These are phyloP conservation scores for Fusarium veterinarium DNA, from an alignment of 2,329 filamentous ascomycete genomes.

Conservation along the genomic window DNA sequence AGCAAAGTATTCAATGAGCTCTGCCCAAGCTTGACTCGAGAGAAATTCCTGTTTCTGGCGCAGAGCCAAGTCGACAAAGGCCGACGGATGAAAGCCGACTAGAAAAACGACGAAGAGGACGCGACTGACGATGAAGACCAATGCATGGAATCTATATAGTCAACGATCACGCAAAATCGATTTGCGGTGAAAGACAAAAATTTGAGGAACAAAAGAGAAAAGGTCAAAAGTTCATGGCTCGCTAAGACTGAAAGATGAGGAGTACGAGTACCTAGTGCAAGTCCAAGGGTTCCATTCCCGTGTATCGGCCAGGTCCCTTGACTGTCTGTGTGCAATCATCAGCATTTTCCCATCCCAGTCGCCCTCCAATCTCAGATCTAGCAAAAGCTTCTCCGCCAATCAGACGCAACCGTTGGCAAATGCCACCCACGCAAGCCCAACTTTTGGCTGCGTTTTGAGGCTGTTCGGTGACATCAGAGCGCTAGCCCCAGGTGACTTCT, in stretches of 20 bases:
- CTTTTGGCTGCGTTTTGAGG: conserved; percentile 4
- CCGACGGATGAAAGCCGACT: conserved; percentile 14
- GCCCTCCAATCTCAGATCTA: conserved; percentile 33
- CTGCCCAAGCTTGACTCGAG: conserved; percentile 1
- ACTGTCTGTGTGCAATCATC: conserved; percentile 32
- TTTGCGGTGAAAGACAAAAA: background rate
- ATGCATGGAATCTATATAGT: conserved; percentile 24
- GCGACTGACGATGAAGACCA: conserved; percentile 16
- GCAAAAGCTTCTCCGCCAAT: conserved; percentile 20
- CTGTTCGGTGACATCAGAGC: conserved; percentile 36
- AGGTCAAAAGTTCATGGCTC: conserved; percentile 14
- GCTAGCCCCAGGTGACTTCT: conserved; percentile 24
- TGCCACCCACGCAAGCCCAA: conserved; percentile 19
- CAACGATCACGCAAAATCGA: conserved; percentile 5
- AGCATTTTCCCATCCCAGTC: conserved; percentile 28
- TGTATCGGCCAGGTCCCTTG: conserved; percentile 29
- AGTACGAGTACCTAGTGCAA: conserved; percentile 4
- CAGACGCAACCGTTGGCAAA: conserved; percentile 9
- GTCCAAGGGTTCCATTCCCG: conserved; percentile 31
- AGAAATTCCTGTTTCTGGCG: background rate
- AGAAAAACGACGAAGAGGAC: conserved; percentile 17
- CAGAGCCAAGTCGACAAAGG: background rate
- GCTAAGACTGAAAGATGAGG: conserved; percentile 28
- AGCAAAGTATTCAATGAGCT: background rate
- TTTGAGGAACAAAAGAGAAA: conserved; percentile 1